Evolutionary conservation across 352 stramenopile genomes (phyloP).

Genomic region (Vaucheria bursata): DNA sequence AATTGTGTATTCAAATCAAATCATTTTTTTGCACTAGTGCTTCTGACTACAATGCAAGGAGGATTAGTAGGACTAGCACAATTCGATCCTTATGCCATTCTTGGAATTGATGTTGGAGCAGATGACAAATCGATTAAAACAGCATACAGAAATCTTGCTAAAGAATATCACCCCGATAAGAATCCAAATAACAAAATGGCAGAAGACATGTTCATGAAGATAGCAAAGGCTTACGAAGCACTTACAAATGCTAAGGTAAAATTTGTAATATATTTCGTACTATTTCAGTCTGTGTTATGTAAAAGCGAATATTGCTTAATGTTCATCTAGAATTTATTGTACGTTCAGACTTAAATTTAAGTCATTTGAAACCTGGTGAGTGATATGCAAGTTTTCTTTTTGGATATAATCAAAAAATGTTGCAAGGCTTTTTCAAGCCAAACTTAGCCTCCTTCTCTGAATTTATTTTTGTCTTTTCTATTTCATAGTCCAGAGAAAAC

Average conservation of each 20-base stretch:
- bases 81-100: conserved; percentile 94
- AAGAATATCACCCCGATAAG: conserved; percentile 93
- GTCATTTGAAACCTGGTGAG: background rate
- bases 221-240: conserved; percentile 84
- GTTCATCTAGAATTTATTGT: background rate
- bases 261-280: no score
- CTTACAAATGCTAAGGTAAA: conserved; percentile 62
- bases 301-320: background rate
- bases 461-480: no score
- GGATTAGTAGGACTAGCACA: conserved; percentile 90
- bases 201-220: conserved; percentile 97
- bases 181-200: conserved; percentile 85
- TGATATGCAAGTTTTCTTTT: background rate
- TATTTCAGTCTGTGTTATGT: no score
- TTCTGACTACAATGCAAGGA: conserved; percentile 76
- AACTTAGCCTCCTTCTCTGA: no score
- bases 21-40: no score
- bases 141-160: conserved; percentile 76
- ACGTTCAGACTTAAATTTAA: background rate
- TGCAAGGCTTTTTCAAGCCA: no score
- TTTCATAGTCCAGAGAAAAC: conserved; percentile 91
- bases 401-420: no score
- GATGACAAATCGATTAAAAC: conserved; percentile 90
- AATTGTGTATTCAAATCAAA: no score
- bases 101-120: conserved; percentile 79